Evolutionary conservation across 306 rosid genomes (phyloP).

Genomic region (Arachis stenosperma): DNA sequence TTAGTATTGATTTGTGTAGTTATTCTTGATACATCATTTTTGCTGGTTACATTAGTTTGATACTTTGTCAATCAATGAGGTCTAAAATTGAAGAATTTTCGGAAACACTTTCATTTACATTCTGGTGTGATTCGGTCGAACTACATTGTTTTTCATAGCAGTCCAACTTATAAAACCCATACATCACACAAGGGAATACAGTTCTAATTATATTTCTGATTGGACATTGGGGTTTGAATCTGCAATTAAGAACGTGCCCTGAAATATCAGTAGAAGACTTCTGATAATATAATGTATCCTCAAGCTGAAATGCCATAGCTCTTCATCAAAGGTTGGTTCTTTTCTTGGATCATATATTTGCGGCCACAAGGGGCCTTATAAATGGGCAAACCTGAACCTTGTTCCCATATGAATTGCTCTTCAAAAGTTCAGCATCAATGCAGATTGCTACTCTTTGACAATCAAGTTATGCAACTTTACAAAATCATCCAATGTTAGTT

Average conservation of each 20-base stretch:
- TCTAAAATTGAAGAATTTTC: constrained; percentile 1
- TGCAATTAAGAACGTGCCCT: constrained; percentile 12
- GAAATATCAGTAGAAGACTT: constrained; percentile 24
- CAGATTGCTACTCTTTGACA: constrained; percentile 44
- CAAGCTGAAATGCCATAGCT: constrained; percentile 3
- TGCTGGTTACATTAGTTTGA: not conserved
- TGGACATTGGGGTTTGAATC: constrained; percentile 14
- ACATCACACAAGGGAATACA: constrained; percentile 12
- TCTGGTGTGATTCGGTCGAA: not conserved
- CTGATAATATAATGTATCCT: constrained; percentile 17
- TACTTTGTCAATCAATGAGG: not conserved
- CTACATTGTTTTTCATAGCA: constrained; percentile 26
- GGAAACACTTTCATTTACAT: constrained; percentile 10
- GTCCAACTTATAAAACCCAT: constrained; percentile 25
- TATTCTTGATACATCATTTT: not conserved
- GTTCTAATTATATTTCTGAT: constrained; percentile 2
- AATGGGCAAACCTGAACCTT: constrained; percentile 17
- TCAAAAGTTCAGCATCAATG: constrained; percentile 26
- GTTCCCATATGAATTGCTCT: constrained; percentile 19
- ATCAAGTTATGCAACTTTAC: constrained; percentile 73
- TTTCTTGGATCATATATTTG: constrained; percentile 12
- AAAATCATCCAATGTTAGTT: constrained; percentile 73
- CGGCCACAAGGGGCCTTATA: constrained; percentile 15
- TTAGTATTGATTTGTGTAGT: not conserved
- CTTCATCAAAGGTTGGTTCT: constrained; percentile 12